A percentile compares a stretch with the other conserved stretches of the same genome.
Evolutionary conservation across 2,329 filamentous ascomycete species (phyloP).

Genomic region (Chaetomium olivaceum): DNA sequence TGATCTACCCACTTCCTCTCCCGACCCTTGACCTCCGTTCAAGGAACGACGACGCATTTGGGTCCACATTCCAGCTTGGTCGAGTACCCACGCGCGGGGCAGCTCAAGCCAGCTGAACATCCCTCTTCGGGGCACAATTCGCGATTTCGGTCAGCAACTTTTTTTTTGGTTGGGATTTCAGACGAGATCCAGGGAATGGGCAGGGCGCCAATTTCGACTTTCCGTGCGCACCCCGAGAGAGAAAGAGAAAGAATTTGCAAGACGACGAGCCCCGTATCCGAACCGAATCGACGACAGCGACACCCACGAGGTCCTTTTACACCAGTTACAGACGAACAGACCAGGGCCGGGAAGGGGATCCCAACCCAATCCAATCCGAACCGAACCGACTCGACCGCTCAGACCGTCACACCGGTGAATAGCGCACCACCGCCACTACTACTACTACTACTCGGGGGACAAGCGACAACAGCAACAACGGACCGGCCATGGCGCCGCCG

Average conservation of each 20-base stretch:
- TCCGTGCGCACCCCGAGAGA: background rate
- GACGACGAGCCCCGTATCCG: background rate
- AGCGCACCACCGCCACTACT: slow-evolving; percentile 18
- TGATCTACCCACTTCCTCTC: background rate
- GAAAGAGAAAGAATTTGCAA: background rate
- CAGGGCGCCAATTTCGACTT: slow-evolving; percentile 6
- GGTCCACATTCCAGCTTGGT: slow-evolving; percentile 16
- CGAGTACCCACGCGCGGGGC: slow-evolving; percentile 21
- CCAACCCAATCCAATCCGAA: slow-evolving; percentile 32
- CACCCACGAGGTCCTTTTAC: background rate
- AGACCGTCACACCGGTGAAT: background rate
- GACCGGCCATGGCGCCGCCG: slow-evolving; percentile 18
- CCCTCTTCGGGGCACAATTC: background rate
- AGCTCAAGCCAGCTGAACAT: slow-evolving; percentile 22
- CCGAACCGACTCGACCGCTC: background rate
- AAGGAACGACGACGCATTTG: slow-evolving; percentile 11
- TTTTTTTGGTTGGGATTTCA: background rate
- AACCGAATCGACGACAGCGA: background rate
- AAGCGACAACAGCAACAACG: background rate
- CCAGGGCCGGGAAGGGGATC: slow-evolving; percentile 33
- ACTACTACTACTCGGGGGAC: slow-evolving; percentile 9
- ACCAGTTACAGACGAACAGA: background rate
- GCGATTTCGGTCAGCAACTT: slow-evolving; percentile 7
- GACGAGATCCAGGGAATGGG: slow-evolving; percentile 21
- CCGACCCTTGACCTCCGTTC: background rate